Evolutionary conservation across 1,284 basidiomycete species (phyloP).

Genomic region (Phlebopus sp.): DNA sequence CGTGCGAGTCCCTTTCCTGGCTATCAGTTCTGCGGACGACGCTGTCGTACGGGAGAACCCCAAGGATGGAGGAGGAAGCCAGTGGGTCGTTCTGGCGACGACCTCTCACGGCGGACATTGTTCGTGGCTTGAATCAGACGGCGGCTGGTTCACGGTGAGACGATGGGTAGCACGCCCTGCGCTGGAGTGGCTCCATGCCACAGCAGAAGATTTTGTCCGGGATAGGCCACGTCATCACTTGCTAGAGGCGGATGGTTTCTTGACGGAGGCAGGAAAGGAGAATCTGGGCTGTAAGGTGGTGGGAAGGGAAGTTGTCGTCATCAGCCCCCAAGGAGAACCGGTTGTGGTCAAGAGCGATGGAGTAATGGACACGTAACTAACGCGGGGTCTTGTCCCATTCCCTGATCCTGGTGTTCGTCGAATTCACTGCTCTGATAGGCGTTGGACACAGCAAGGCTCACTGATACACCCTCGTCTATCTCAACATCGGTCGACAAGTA

Average conservation of each 20-base stretch:
- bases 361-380: too few species aligned
- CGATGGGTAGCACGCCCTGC: constrained; percentile 75
- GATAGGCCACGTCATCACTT: constrained; percentile 32
- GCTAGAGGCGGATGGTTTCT: constrained; percentile 54
- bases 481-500: too few species aligned
- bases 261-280: constrained; percentile 45
- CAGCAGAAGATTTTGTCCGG: constrained; percentile 50
- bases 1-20: constrained; percentile 72
- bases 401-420: too few species aligned
- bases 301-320: constrained; percentile 36
- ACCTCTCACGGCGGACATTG: constrained; percentile 89
- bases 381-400: too few species aligned
- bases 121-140: constrained; percentile 83
- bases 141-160: constrained; percentile 42
- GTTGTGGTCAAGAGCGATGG: constrained; percentile 32
- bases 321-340: constrained; percentile 36
- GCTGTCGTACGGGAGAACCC: constrained; percentile 76
- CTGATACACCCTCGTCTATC: too few species aligned
- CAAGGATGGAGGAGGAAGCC: constrained; percentile 55
- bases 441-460: too few species aligned
- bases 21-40: constrained; percentile 89
- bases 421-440: too few species aligned
- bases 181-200: constrained; percentile 69
- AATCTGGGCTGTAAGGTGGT: constrained; percentile 43
- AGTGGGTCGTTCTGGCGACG: constrained; percentile 67